phyloP scores from a whole-genome alignment of 2,329 filamentous ascomycete species.

The Colletotrichum eleusines region DNA sequence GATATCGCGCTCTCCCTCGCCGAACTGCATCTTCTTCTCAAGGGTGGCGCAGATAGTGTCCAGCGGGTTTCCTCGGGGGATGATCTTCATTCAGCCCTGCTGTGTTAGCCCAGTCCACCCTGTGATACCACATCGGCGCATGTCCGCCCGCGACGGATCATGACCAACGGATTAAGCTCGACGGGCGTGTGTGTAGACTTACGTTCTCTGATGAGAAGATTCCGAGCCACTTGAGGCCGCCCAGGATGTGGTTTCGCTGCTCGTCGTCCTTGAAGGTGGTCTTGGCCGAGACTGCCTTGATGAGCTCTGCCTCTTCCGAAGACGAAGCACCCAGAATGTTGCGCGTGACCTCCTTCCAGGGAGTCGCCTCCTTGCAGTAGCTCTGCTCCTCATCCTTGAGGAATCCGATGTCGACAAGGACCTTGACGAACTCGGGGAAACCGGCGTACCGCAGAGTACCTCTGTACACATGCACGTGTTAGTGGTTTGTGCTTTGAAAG shows the following conservation, averaged over 20 bases:
- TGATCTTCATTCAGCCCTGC: conserved; percentile 67
- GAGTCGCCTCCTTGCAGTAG: conserved; percentile 73
- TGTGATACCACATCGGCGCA: too few species aligned
- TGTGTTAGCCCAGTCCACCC: not conserved
- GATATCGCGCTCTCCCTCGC: conserved; percentile 84
- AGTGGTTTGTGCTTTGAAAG: not conserved
- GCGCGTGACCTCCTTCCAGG: conserved; percentile 89
- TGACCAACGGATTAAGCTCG: not conserved
- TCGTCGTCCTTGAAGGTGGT: conserved; percentile 76
- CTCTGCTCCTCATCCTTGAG: conserved; percentile 76
- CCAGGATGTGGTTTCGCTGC: conserved; percentile 76
- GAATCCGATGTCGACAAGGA: conserved; percentile 91
- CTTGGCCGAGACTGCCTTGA: conserved; percentile 80
- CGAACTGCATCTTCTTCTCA: conserved; percentile 93
- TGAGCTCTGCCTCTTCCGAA: conserved; percentile 75
- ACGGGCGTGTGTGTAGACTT: not conserved
- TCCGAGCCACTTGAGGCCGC: conserved; percentile 74
- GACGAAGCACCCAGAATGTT: conserved; percentile 79
- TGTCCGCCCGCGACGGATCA: not conserved
- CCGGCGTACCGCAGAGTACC: conserved; percentile 79
- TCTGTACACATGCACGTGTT: not conserved
- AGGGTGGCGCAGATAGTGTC: conserved; percentile 90
- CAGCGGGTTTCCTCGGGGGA: conserved; percentile 80
- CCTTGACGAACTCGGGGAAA: conserved; percentile 90
- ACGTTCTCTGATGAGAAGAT: conserved; percentile 7